Evolutionary conservation across 805 yeast species (phyloP).

Genomic region (Babjeviella inositovora): DNA sequence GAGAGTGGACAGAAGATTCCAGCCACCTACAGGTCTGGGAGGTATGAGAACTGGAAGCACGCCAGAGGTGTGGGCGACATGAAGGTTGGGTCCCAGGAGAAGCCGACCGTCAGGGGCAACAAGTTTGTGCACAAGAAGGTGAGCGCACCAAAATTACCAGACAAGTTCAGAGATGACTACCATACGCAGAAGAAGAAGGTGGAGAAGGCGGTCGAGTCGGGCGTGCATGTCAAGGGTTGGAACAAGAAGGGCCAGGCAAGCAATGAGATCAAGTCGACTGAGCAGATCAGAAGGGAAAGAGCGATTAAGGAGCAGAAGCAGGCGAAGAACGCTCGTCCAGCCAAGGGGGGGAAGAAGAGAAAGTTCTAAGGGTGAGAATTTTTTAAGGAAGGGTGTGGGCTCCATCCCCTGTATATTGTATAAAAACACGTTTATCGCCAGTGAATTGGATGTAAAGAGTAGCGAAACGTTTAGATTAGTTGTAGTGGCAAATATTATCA

Average conservation of each 20-base stretch:
- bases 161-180: conserved; percentile 77
- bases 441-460: no score
- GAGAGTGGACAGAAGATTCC: conserved; percentile 90
- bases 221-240: conserved; percentile 59
- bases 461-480: no score
- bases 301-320: conserved; percentile 49
- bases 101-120: conserved; percentile 9
- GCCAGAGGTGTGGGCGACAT: conserved; percentile 39
- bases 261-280: conserved; percentile 50
- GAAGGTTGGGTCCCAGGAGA: conserved; percentile 40
- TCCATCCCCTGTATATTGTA: no score
- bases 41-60: conserved; percentile 83
- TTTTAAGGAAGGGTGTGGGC: no score
- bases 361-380: no score
- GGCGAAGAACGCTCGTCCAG: conserved; percentile 79
- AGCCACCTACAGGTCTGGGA: conserved; percentile 81
- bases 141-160: conserved; percentile 84
- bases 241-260: conserved; percentile 25
- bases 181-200: conserved; percentile 70
- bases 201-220: conserved; percentile 62
- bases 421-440: no score
- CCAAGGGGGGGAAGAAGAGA: conserved; percentile 22
- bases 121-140: conserved; percentile 56
- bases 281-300: conserved; percentile 70
- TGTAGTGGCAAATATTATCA: no score